Conservation (phyloP, 2,329 filamentous ascomycete species). For the Fusarium sp. region DNA sequence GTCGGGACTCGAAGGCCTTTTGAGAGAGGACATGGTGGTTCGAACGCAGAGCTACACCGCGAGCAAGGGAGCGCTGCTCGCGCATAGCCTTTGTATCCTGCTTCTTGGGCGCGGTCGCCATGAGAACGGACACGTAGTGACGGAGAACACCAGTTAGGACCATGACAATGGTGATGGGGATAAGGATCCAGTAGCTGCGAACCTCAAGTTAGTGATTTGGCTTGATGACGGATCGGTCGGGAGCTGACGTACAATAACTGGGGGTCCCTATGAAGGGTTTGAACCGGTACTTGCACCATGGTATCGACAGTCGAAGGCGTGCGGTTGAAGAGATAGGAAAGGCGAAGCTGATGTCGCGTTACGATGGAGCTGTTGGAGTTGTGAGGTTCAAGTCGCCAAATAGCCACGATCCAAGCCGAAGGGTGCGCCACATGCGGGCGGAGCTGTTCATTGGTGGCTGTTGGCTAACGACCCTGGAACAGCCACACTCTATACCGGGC, state of each 20-base stretch:
- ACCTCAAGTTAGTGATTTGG: constrained; percentile 39
- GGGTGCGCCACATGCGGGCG: constrained; percentile 36
- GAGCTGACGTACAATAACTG: constrained; percentile 85
- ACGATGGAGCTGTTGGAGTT: constrained; percentile 30
- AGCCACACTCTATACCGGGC: constrained; percentile 26
- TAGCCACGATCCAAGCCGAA: constrained; percentile 41
- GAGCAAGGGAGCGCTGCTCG: constrained; percentile 88
- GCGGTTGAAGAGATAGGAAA: constrained; percentile 13
- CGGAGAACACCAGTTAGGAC: constrained; percentile 95
- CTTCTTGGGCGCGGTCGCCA: constrained; percentile 88
- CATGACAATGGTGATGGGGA: constrained; percentile 98
- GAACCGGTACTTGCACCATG: constrained; percentile 89
- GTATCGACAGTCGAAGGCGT: constrained; percentile 38
- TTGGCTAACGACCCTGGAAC: constrained; percentile 15
- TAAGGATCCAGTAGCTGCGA: constrained; percentile 96
- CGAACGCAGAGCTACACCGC: constrained; percentile 85
- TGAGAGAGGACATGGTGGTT: constrained; percentile 87
- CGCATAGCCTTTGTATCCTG: constrained; percentile 81
- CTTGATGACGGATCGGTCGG: constrained; percentile 4
- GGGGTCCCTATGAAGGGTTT: constrained; percentile 98
- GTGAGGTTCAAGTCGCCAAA: constrained; percentile 38
- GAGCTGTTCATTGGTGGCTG: constrained; percentile 22
- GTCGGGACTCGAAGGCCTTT: constrained; percentile 83
- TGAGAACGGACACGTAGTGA: constrained; percentile 95
- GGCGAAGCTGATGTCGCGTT: constrained; percentile 32